Percentiles rank a stretch among this genome's conserved stretches.
phyloP scores from a whole-genome alignment of 305 asterid genomes.

The Coffea humblotiana region DNA sequence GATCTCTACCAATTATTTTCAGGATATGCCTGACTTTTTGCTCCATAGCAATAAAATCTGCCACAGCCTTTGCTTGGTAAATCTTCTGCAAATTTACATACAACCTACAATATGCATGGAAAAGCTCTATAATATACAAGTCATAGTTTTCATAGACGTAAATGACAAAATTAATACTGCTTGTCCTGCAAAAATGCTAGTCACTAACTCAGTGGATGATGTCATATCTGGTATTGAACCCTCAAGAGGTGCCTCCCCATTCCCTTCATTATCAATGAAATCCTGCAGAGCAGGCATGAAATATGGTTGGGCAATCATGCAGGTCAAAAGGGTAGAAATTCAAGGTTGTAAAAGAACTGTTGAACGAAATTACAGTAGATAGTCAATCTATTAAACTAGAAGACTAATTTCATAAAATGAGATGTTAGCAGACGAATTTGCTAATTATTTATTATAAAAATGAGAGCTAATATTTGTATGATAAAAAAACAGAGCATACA shows the following conservation, averaged over 20 bases:
- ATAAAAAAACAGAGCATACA: background rate
- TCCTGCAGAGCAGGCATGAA: conserved; percentile 44
- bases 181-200: conserved; percentile 25
- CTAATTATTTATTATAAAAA: background rate
- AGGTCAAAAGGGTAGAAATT: conserved; percentile 1
- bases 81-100: conserved; percentile 79
- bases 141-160: background rate
- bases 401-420: background rate
- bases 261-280: conserved; percentile 85
- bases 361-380: background rate
- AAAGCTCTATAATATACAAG: background rate
- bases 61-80: conserved; percentile 96
- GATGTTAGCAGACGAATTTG: background rate
- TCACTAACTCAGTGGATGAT: conserved; percentile 90
- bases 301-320: conserved; percentile 10
- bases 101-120: conserved; percentile 48
- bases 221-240: conserved; percentile 99
- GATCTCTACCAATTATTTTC: conserved; percentile 83
- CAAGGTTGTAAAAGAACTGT: background rate
- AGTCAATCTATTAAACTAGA: background rate
- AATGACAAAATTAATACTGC: conserved; percentile 4
- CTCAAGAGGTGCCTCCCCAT: conserved; percentile 92
- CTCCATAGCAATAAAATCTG: conserved; percentile 78
- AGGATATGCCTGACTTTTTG: conserved; percentile 55
- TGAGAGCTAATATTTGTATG: background rate